Evolutionary conservation across 2,329 filamentous ascomycete genomes (phyloP).

Genomic region (Colletotrichum lindemuthianum): DNA sequence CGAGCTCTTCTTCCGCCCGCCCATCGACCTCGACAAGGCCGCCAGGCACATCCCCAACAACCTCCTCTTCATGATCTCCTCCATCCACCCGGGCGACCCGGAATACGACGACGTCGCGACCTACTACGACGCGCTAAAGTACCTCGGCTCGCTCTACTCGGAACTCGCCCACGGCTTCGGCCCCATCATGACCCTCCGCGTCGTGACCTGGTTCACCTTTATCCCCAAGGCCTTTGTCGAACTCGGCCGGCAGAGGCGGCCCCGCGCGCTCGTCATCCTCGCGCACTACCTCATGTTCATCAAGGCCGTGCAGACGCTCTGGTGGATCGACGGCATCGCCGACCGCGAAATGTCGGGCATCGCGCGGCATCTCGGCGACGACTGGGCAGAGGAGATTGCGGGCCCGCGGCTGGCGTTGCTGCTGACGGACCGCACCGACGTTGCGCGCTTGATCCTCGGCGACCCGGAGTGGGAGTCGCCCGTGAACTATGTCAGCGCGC

Average conservation of each 20-base stretch:
- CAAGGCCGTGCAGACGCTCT: constrained; percentile 54
- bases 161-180: constrained; percentile 57
- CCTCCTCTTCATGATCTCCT: constrained; percentile 60
- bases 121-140: constrained; percentile 59
- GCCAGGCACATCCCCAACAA: constrained; percentile 55
- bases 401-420: constrained; percentile 52
- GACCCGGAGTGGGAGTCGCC: constrained; percentile 55
- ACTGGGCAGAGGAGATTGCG: constrained; percentile 53
- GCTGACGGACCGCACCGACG: constrained; percentile 45
- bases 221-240: constrained; percentile 56
- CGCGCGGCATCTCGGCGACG: constrained; percentile 48
- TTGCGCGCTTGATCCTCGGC: constrained; percentile 55
- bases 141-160: constrained; percentile 62
- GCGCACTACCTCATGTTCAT: constrained; percentile 63
- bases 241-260: constrained; percentile 52
- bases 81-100: constrained; percentile 53
- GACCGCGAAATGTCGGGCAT: constrained; percentile 59
- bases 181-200: constrained; percentile 57
- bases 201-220: constrained; percentile 65
- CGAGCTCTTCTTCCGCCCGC: constrained; percentile 59
- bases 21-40: constrained; percentile 56
- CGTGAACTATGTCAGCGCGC: constrained; percentile 3
- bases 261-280: constrained; percentile 61
- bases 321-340: constrained; percentile 62
- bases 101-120: constrained; percentile 51